phyloP scores from a whole-genome alignment of 192 early-diverging fungal species.

The Backusella australiensis region DNA sequence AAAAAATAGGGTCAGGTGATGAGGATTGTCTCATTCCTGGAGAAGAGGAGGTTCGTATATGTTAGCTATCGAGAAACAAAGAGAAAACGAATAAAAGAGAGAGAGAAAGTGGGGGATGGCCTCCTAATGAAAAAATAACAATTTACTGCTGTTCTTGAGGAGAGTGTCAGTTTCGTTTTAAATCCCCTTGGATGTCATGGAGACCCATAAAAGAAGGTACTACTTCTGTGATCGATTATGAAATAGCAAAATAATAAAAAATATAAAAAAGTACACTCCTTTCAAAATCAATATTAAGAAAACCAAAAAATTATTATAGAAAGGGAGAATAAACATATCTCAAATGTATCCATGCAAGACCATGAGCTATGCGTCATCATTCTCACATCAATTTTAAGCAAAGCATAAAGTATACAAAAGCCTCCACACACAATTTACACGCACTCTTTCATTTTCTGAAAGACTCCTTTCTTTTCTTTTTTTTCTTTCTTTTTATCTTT shows the following conservation, averaged over 20 bases:
- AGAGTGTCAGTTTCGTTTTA: background rate
- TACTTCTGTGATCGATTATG: background rate
- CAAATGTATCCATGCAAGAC: constrained; percentile 12
- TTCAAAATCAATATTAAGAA: background rate
- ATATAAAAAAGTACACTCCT: background rate
- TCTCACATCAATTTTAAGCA: background rate
- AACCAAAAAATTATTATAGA: background rate
- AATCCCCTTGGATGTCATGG: background rate
- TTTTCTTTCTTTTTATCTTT: constrained; percentile 11
- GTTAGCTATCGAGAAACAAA: background rate
- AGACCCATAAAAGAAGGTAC: background rate
- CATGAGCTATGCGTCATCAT: constrained; percentile 5
- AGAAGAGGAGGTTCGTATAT: background rate
- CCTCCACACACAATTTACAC: background rate
- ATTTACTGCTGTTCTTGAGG: background rate
- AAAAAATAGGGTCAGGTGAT: background rate
- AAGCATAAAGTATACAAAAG: background rate
- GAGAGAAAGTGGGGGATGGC: background rate
- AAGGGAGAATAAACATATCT: constrained; percentile 14
- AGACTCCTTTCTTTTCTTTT: background rate
- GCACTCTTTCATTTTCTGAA: background rate
- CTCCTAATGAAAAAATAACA: background rate
- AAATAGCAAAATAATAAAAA: background rate
- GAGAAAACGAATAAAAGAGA: background rate
- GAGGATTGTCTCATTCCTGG: background rate